Percentiles rank a stretch among this genome's conserved stretches.
phyloP scores from a whole-genome alignment of 2,329 filamentous ascomycete species.

The Sporothrix euskadiensis region DNA sequence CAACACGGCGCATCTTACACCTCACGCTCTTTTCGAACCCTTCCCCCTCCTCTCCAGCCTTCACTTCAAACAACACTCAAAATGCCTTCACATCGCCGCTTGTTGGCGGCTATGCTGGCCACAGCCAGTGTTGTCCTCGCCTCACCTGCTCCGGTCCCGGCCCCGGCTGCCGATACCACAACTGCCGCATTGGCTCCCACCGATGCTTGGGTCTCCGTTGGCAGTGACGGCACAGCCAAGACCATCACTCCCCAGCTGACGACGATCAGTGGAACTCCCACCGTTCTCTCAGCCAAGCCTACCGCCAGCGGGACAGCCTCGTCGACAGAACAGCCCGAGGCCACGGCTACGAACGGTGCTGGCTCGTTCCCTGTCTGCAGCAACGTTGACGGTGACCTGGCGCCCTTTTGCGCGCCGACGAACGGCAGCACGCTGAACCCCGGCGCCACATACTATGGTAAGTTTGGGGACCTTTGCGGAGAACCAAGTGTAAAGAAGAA shows the following conservation, averaged over 20 bases:
- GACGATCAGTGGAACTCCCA: constrained; percentile 50
- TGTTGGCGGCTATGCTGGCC: constrained; percentile 20
- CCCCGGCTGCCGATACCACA: constrained; percentile 34
- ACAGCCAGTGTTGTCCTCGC: constrained; percentile 21
- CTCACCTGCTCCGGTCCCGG: constrained; percentile 29
- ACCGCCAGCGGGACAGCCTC: constrained; percentile 42
- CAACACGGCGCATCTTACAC: neutral
- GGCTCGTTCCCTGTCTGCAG: constrained; percentile 54
- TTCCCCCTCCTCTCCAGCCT: too few relatives aligned
- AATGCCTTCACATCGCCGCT: constrained; percentile 11
- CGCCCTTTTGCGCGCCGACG: constrained; percentile 55
- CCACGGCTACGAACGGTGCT: constrained; percentile 47
- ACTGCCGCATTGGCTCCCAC: constrained; percentile 35
- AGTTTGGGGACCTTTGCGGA: constrained; percentile 28
- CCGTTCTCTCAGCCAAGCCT: constrained; percentile 42
- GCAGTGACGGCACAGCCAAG: constrained; percentile 48
- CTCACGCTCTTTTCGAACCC: neutral
- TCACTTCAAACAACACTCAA: neutral
- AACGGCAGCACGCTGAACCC: constrained; percentile 47
- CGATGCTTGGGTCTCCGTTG: constrained; percentile 55
- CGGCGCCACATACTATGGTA: constrained; percentile 55
- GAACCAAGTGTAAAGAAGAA: neutral
- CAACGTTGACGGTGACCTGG: constrained; percentile 49
- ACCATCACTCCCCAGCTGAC: constrained; percentile 54
- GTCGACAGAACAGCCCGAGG: constrained; percentile 46